Base-by-base conservation (phyloP, 202 grass and related monocot genomes). In the Musa balbisiana region DNA sequence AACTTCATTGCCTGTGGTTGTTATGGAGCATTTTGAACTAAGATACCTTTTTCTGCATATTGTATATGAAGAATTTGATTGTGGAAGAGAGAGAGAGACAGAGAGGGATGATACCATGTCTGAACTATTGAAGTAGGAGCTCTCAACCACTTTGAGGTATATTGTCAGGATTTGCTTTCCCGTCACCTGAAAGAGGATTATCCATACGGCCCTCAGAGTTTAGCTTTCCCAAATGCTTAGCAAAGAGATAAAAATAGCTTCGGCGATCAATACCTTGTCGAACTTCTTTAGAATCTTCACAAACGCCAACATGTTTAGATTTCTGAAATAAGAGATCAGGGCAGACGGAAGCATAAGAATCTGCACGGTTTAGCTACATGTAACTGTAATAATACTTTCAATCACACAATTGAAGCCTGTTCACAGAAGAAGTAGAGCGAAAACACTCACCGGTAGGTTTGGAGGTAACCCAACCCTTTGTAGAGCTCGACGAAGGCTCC, bases 51-150 rank as follows among this genome's bases (percentile, higher is more conserved):
- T 78, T 27, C 82, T 55, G 62, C 13, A 79, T 54, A 9, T 65
- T 2, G 14, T 21, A 2, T 26, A 11, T 1, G 43, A 23, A 49
- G 49, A 66, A 77, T 52, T 77, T 53, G 22, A 53, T 62, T 25
- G 49, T 11, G 19, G 2, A 26, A 53, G 21, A 73, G 10, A 79
- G 19, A 51, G 22, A 49, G 53, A 60, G 4, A 23, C 52, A 76
- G 71, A 22, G 16, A 77, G 23, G 83, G 67, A 16, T 21, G 27
- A 70, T 86, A 85, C 87, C 91, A 86, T 71, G 21, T 81, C 86
- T 9, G 92, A 91, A 84, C 84, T 91, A 75, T 96, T 96, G 88
- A 96, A 96, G 82, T 96, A 96, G 72, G 92, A 96, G 70, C 51
- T 89, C 79, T 96, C 92, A 3, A 91, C 88, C 62, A 87, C 86